Evolutionary conservation across 2,329 filamentous ascomycete species (phyloP).

Genomic region (Lasiodiplodia sp.): DNA sequence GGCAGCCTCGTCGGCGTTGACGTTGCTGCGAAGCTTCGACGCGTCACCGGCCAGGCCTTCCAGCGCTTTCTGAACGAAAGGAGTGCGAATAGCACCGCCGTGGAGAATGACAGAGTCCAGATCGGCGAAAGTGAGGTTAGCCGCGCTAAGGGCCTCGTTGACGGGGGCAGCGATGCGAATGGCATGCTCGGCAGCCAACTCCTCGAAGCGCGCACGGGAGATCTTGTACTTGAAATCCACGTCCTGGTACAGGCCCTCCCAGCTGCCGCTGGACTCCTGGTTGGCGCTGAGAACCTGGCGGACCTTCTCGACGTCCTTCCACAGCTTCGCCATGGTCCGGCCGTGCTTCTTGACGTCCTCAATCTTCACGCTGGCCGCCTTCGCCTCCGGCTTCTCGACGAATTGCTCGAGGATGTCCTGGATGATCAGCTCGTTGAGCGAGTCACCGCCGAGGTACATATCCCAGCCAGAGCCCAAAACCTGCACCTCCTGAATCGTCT

Average conservation of each 20-base stretch:
- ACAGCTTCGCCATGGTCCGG: conserved; percentile 85
- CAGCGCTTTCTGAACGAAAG: conserved; percentile 90
- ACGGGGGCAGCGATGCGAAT: conserved; percentile 74
- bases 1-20: conserved; percentile 96
- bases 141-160: conserved; percentile 74
- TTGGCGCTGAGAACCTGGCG: conserved; percentile 95
- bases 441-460: conserved; percentile 85
- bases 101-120: conserved; percentile 92
- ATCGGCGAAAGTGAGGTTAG: conserved; percentile 75
- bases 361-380: conserved; percentile 68
- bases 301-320: conserved; percentile 87
- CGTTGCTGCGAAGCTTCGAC: conserved; percentile 87
- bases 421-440: conserved; percentile 85
- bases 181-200: conserved; percentile 72
- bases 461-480: conserved; percentile 90
- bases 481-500: conserved; percentile 94
- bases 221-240: conserved; percentile 94
- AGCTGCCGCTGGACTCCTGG: conserved; percentile 77
- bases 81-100: conserved; percentile 87
- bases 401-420: conserved; percentile 88
- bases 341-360: conserved; percentile 76
- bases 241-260: conserved; percentile 91
- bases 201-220: conserved; percentile 79
- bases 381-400: conserved; percentile 67
- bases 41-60: conserved; percentile 75